Evolutionary conservation across 192 early-diverging fungal genomes (phyloP), one percentile per base, ranked within the genome.

Genomic region (Coemansia sp.): DNA sequence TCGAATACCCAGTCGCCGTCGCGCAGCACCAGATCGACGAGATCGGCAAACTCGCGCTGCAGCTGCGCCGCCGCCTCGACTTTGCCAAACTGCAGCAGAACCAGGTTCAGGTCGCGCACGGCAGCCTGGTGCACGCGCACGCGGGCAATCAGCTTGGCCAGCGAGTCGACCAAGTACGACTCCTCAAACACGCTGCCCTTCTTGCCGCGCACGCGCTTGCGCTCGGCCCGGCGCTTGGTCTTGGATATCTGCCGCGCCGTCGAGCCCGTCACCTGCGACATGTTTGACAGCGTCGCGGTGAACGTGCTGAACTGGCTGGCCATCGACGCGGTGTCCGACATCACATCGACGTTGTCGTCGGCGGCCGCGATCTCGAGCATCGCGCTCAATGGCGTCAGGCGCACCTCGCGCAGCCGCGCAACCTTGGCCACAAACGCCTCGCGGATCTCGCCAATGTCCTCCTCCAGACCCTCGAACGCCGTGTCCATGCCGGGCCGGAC

Each of bases 281-380:
- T 67, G 22, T 85, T 77, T 19, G 86, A 83, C 30, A 84, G 81
- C 8, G 87, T 84, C 6, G 65, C 79, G 6, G 92, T 92, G 55
- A 89, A 89, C 10, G 88, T 85, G 44, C 89, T 95, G 59, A 91
- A 89, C 47, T 87, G 84, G 61, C 91, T 95, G 21, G 87, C 88
- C 92, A 96, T 93, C 5, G 92, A 94, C 4, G 91, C 90, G 6
- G 96, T 95, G 65, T 98, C 96, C 0, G 95, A 95, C 81, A 95
- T 88, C 80, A 95, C 86, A 65, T 98, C 96, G 11, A 96, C 82
- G 65, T 92, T 88, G 54, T 95, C 91, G n/a, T 92, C 29, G 2
- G 48, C 61, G 1, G 12, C 54, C 4, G 24, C 31, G 35, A 49
- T 61, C 19, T 29, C 48, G 28, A 31, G 27, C 29, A 62, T 55